A percentile compares a stretch with the other conserved stretches of the same genome.
Evolutionary conservation across 768 basidiomycete genomes (phyloP).

Genomic region (Auricularia auricula-judae): DNA sequence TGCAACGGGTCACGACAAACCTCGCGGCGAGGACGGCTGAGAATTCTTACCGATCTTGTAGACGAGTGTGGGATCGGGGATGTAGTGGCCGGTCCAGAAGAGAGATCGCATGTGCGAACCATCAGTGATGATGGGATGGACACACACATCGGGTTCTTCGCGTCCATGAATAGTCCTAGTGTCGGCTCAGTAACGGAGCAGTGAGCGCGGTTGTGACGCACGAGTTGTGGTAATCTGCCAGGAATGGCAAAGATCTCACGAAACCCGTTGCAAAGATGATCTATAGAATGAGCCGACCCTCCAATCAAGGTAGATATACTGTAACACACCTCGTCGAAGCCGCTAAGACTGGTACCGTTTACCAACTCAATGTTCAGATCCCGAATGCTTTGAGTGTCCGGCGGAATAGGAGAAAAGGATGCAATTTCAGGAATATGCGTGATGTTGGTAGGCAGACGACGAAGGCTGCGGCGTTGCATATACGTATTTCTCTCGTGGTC

Average conservation of each 20-base stretch:
- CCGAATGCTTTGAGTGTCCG: slow-evolving; percentile 15
- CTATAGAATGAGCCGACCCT: background rate
- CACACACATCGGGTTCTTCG: background rate
- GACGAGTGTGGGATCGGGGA: slow-evolving; percentile 16
- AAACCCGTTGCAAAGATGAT: background rate
- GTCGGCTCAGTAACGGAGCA: background rate
- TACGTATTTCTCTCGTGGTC: background rate
- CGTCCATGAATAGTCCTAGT: background rate
- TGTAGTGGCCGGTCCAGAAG: slow-evolving; percentile 15
- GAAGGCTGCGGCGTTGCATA: slow-evolving; percentile 13
- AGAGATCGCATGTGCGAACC: slow-evolving; percentile 12
- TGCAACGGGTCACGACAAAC: background rate
- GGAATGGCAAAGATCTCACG: background rate
- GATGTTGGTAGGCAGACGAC: slow-evolving; percentile 22
- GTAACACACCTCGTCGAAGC: slow-evolving; percentile 21
- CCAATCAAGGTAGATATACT: slow-evolving; percentile 3
- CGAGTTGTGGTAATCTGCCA: background rate
- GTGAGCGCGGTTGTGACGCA: background rate
- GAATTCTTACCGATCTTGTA: slow-evolving; percentile 4
- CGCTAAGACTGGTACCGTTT: slow-evolving; percentile 28
- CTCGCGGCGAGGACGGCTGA: background rate
- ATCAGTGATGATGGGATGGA: slow-evolving; percentile 9
- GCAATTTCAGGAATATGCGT: slow-evolving; percentile 30
- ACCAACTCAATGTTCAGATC: slow-evolving; percentile 23
- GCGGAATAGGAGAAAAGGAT: slow-evolving; percentile 19